Evolutionary conservation across 495 filamentous ascomycete genomes (phyloP).

Genomic region (Podospora anserina): DNA sequence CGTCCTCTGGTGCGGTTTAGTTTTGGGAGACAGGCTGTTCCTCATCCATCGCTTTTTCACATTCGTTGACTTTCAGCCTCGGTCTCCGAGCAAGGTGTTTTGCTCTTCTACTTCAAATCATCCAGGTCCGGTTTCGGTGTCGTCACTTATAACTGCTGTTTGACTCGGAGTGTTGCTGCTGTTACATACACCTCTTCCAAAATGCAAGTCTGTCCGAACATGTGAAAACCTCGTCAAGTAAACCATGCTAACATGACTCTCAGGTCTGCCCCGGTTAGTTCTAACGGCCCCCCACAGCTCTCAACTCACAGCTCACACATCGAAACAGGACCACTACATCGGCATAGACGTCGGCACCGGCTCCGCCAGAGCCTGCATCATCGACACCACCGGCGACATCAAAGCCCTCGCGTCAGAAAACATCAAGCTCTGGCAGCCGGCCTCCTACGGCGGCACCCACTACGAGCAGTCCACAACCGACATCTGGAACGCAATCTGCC

Average conservation of each 20-base stretch:
- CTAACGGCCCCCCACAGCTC: neutral
- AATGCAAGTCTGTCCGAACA: neutral
- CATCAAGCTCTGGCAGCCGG: slow-evolving; percentile 92
- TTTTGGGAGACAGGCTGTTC: neutral
- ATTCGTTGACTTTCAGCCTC: neutral
- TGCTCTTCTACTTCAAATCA: neutral
- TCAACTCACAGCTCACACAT: neutral
- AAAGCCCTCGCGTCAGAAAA: slow-evolving; percentile 85
- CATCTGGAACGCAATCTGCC: slow-evolving; percentile 90
- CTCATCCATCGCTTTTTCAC: neutral
- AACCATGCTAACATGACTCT: neutral
- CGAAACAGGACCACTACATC: slow-evolving; percentile 61
- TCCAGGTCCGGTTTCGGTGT: neutral
- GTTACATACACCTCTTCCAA: neutral
- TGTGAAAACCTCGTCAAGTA: neutral
- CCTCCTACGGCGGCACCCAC: slow-evolving; percentile 62
- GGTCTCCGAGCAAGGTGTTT: neutral
- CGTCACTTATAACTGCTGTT: neutral
- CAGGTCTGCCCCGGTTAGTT: slow-evolving; percentile 28
- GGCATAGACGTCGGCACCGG: slow-evolving; percentile 96
- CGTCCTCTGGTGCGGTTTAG: neutral
- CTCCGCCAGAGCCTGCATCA: slow-evolving; percentile 90
- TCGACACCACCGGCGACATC: slow-evolving; percentile 86
- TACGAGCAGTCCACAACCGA: slow-evolving; percentile 99
- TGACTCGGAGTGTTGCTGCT: neutral